Base-by-base conservation (phyloP, 345 rosid genomes). In the Salix purpurea region DNA sequence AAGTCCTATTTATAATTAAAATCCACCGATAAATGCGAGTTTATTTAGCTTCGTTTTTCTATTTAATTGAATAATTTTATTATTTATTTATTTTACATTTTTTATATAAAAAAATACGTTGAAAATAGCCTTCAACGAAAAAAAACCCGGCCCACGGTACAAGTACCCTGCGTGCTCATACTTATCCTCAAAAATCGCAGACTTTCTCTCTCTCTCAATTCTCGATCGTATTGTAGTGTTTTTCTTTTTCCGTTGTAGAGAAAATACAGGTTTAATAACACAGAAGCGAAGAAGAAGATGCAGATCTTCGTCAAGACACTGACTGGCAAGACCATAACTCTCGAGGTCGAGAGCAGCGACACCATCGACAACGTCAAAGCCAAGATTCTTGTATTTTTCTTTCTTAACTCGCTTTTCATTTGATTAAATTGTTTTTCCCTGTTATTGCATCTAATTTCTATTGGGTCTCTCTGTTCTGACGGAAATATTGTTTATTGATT, bases 301-400 rank as follows among this genome's bases (percentile, higher is more conserved):
- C 81, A 78, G 81, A 78, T 78, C 81, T 78, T 78, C 60, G 81
- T 78, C 19, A 78, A 78, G 62, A 78, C 81, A 34, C 64, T 78
- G 19, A 78, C 81, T 21, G 81, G 81, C 30, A 78, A 78, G 77
- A 78, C 81, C 69, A 73, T 78, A 40, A 78, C 81, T 56, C 81
- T 78, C 67, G 81, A 78, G 60, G 81, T 78, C 48, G 81, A 78
- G 77, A 73, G 77, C 28, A 73, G 81, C 73, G 81, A 78, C 77
- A 67, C 80, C 56, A 77, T 71, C 72, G 80, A 71, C 76, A 78
- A 72, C 76, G 81, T 72, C 61, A 78, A 78, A 69, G 71, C 82
- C 65, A 79, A 79, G 82, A 79, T 79, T 79, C 82, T 61, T 70
- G 82, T 79, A 15, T 44, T 50, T 15, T 18, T 32, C 19, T 72